Evolutionary conservation across 2,329 filamentous ascomycete species (phyloP), one percentile per base, ranked within the genome.

Genomic region (Helotiales sp.): DNA sequence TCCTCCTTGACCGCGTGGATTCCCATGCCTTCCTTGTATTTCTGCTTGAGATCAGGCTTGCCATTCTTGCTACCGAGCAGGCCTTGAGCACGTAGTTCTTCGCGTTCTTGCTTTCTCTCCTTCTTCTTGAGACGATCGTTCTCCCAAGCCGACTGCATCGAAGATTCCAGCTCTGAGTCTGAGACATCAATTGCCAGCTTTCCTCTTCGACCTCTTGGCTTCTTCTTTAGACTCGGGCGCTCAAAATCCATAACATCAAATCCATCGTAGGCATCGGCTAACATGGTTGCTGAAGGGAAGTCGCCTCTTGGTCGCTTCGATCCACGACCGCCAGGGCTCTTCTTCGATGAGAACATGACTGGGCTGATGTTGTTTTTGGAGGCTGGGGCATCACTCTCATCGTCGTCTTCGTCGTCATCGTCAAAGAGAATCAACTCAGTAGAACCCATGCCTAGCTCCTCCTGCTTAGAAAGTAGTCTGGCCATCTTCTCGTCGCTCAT

Each of bases 181-280:
- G 82, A 83, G 8, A 88, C 71, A 19, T 83, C 76, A 13, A 79
- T 73, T 4, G 78, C 76, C 46, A 81, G 72, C 52, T 80, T 76
- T 46, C 77, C 79, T 61, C 83, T 82, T 13, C 80, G 78, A 42
- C 84, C 85, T 71, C 89, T 91, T 63, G 81, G 77, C 67, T 84
- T 87, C 61, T 81, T 84, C 44, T 73, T 82, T 5, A 92, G 72
- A 53, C 85, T 91, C 1, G 87, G 85, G 25, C 86, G 81, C 15
- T 89, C 82, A 74, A 89, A 91, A 67, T 96, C 90, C 87, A 95
- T 93, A 44, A 96, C 78, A 68, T 96, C 91, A 62, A 96, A 87
- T 8, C 85, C 89, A 59, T 88, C 85, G 60, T 72, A 73, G 31
- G 66, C 67, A 79, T 55, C 83, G 2, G 81, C 83, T 65, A 86